Conservation (phyloP, 176 grass and related monocot genomes). For the Panicum miliaceum region DNA sequence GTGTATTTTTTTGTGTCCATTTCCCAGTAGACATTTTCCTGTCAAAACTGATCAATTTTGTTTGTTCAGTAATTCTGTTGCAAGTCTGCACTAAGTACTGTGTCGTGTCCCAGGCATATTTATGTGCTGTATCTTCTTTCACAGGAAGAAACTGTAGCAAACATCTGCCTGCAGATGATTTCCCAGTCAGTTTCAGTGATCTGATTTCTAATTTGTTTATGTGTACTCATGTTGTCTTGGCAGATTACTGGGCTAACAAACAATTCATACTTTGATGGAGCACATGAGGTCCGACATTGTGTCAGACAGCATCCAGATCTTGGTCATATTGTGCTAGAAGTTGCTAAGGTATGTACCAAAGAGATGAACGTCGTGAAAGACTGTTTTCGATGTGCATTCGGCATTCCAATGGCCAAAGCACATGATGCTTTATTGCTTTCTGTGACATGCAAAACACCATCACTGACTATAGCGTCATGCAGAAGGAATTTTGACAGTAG, state of each 20-base stretch:
- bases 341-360: conserved; percentile 81
- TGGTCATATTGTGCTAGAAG: conserved; percentile 79
- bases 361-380: not conserved
- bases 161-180: conserved; percentile 20
- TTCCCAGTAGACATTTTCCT: not conserved
- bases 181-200: conserved; percentile 5
- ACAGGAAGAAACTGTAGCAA: not conserved
- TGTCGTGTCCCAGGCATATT: conserved; percentile 3
- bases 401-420: conserved; percentile 19
- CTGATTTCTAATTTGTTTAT: conserved; percentile 27
- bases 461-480: not conserved
- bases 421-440: not conserved
- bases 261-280: conserved; percentile 76
- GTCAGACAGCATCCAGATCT: conserved; percentile 75
- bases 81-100: conserved; percentile 10
- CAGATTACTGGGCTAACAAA: conserved; percentile 94
- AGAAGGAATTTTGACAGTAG: not conserved
- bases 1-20: not conserved
- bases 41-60: not conserved
- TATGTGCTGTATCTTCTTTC: conserved; percentile 4
- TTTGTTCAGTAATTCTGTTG: not conserved
- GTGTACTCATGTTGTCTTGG: conserved; percentile 16
- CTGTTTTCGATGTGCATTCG: conserved; percentile 6
- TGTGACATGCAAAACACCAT: conserved; percentile 7
- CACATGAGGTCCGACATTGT: conserved; percentile 83